Evolutionary conservation across 2,329 filamentous ascomycete genomes (phyloP).

Genomic region (Exserohilum turcica): DNA sequence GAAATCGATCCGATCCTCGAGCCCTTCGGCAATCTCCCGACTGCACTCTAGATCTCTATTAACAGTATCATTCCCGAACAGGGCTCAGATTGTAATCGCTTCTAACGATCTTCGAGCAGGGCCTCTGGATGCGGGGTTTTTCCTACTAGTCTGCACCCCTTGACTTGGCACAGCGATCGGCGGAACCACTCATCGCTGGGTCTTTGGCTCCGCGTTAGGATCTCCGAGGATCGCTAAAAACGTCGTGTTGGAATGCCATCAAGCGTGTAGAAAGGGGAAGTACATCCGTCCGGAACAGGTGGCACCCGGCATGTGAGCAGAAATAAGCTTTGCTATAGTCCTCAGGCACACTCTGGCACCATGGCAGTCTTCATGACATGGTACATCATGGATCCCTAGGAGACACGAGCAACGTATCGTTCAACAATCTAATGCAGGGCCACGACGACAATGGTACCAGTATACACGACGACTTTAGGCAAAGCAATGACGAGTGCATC

Average conservation of each 20-base stretch:
- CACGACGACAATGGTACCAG: not conserved
- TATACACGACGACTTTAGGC: not conserved
- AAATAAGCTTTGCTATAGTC: not conserved
- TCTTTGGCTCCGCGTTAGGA: not conserved
- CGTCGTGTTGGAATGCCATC: not conserved
- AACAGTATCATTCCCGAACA: not conserved
- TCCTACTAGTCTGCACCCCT: not conserved
- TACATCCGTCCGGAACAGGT: not conserved
- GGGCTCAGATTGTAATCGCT: not conserved
- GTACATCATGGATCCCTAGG: not conserved
- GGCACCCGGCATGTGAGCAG: not conserved
- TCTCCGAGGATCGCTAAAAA: not conserved
- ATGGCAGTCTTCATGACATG: not conserved
- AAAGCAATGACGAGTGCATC: not conserved
- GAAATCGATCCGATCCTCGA: not conserved
- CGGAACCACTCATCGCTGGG: not conserved
- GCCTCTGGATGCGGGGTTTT: not conserved
- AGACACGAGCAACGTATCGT: not conserved
- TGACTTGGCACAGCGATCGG: constrained; percentile 1
- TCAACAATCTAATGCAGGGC: not conserved
- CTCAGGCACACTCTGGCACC: not conserved
- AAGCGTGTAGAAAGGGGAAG: not conserved
- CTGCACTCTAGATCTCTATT: not conserved
- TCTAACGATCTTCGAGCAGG: not conserved
- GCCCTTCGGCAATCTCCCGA: not conserved